Percentiles rank a stretch among this genome's conserved stretches.
Evolutionary conservation across 257 asterid species (phyloP).

Genomic region (Przewalskia tangutica): DNA sequence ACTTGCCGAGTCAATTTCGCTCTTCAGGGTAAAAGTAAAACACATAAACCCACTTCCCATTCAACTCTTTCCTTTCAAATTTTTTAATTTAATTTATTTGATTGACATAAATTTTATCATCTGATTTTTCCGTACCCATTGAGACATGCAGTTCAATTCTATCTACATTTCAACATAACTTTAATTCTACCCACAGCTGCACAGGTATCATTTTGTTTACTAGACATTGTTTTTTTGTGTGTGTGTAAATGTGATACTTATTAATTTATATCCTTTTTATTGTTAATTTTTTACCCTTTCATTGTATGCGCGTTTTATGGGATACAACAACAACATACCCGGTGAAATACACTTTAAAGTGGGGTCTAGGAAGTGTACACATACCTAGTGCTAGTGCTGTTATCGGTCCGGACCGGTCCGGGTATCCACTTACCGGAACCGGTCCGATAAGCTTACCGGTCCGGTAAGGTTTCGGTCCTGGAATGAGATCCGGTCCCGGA

Average conservation of each 20-base stretch:
- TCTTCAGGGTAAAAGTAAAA: background rate
- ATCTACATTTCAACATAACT: background rate
- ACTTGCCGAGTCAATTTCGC: background rate
- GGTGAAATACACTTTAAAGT: no score
- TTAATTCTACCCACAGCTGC: background rate
- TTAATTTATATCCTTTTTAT: background rate
- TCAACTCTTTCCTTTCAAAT: background rate
- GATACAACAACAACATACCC: background rate
- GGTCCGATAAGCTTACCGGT: no score
- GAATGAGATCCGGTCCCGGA: no score
- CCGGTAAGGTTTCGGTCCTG: no score
- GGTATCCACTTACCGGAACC: no score
- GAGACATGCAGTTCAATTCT: background rate
- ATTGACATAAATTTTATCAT: background rate
- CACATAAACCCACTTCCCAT: background rate
- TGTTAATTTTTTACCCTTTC: background rate
- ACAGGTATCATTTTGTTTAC: background rate
- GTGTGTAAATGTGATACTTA: background rate
- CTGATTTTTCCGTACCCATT: background rate
- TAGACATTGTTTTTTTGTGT: background rate
- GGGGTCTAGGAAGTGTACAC: no score
- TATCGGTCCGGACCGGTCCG: no score
- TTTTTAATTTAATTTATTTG: background rate
- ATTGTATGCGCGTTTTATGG: background rate
- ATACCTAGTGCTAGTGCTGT: no score